Evolutionary conservation across 441 rosid species (phyloP).

Genomic region (Arabidopsis hybrid): DNA sequence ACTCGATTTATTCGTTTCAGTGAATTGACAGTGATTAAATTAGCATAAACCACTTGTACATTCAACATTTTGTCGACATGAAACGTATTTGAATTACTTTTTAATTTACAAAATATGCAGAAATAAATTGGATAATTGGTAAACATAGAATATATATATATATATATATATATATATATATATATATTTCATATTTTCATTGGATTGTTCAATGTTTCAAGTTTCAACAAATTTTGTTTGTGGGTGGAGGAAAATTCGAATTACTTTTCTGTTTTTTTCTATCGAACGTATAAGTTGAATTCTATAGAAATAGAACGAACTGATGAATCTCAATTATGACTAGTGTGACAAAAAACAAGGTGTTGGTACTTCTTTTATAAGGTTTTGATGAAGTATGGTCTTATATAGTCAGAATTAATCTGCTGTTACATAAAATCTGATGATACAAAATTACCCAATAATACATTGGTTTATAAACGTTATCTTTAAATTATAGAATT

Average conservation of each 20-base stretch:
- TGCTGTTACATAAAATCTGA: too few species aligned
- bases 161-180: too few species aligned
- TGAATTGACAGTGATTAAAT: not conserved
- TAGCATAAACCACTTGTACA: not conserved
- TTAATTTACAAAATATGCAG: not conserved
- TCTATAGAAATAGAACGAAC: not conserved
- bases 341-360: not conserved
- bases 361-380: not conserved
- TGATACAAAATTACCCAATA: too few species aligned
- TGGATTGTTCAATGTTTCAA: not conserved
- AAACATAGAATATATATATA: not conserved
- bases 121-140: not conserved
- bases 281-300: slow-evolving; percentile 3
- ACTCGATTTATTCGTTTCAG: not conserved
- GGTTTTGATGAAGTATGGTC: not conserved
- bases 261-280: not conserved
- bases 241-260: not conserved
- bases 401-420: not conserved
- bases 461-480: too few species aligned
- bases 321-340: not conserved
- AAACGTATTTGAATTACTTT: not conserved
- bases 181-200: not conserved
- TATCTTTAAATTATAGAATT: too few species aligned
- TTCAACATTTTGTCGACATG: not conserved
- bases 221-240: slow-evolving; percentile 31